Percentiles rank a stretch among this genome's conserved stretches.
phyloP scores from a whole-genome alignment of 2,329 filamentous ascomycete species.

The Rhynchosporium agropyri region DNA sequence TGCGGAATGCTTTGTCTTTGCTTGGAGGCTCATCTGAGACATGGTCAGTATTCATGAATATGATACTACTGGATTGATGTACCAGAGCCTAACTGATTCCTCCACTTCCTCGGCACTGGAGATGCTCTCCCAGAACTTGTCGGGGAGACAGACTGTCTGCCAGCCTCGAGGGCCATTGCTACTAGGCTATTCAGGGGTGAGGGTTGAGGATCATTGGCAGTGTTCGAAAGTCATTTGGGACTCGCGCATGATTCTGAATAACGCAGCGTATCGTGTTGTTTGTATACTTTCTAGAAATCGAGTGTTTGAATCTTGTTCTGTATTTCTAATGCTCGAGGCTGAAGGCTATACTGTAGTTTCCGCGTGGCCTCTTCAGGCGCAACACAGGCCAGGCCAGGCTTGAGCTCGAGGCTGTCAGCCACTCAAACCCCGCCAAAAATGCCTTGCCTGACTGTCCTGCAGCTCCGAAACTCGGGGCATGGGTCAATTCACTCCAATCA shows the following conservation, averaged over 20 bases:
- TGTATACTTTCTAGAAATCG: too few relatives aligned
- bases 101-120: slow-evolving; percentile 74
- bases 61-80: slow-evolving; percentile 35
- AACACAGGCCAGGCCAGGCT: neutral
- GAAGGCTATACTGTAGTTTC: slow-evolving; percentile 5
- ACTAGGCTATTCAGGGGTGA: slow-evolving; percentile 8
- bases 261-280: neutral
- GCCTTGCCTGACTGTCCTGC: slow-evolving; percentile 1
- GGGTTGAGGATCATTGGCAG: slow-evolving; percentile 32
- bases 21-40: slow-evolving; percentile 54
- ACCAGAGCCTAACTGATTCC: slow-evolving; percentile 78
- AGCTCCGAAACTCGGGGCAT: slow-evolving; percentile 10
- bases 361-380: slow-evolving; percentile 22
- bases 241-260: slow-evolving; percentile 5
- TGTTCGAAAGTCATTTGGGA: slow-evolving; percentile 21
- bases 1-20: slow-evolving; percentile 74
- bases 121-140: slow-evolving; percentile 82
- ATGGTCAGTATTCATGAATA: neutral
- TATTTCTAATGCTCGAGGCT: slow-evolving; percentile 17
- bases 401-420: neutral
- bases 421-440: slow-evolving; percentile 2
- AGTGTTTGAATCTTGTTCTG: neutral
- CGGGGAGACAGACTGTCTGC: slow-evolving; percentile 68
- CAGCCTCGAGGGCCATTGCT: slow-evolving; percentile 66
- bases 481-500: slow-evolving; percentile 1